A percentile compares a stretch with the other conserved stretches of the same genome.
These are phyloP conservation scores for Coemansia javaensis DNA, from an alignment of 192 early-diverging fungal species.

Conservation along the genomic window DNA sequence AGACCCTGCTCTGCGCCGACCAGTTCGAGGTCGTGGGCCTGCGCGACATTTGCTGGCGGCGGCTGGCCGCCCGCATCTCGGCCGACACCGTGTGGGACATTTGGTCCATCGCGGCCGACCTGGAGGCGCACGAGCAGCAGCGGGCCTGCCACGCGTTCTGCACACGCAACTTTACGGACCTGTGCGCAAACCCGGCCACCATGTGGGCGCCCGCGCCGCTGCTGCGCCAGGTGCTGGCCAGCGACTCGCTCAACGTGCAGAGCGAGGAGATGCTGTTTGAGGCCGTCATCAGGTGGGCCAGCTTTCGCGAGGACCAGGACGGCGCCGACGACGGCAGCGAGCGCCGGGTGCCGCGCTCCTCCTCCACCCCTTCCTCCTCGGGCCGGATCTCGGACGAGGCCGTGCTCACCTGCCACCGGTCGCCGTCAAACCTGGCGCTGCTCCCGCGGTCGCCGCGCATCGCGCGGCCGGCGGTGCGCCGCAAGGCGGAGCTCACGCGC, in stretches of 20 bases:
- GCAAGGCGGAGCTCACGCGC: constrained; percentile 33
- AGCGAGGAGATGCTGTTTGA: constrained; percentile 42
- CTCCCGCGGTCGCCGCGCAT: too few species aligned
- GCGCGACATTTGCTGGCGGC: constrained; percentile 44
- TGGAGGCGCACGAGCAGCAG: constrained; percentile 26
- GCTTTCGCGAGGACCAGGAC: constrained; percentile 35
- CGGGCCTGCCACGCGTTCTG: constrained; percentile 27
- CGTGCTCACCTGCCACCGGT: constrained; percentile 41
- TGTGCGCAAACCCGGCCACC: constrained; percentile 16
- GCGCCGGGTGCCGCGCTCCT: background rate
- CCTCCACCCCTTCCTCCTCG: background rate
- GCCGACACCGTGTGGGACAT: constrained; percentile 46
- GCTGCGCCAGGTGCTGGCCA: constrained; percentile 28
- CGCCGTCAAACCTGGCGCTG: too few species aligned
- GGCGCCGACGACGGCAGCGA: too few species aligned
- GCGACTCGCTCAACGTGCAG: constrained; percentile 38
- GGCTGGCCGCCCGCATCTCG: constrained; percentile 10
- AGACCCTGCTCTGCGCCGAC: constrained; percentile 44
- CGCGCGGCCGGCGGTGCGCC: constrained; percentile 4
- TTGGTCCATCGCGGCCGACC: constrained; percentile 39
- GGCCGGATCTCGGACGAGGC: constrained; percentile 16
- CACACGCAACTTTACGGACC: constrained; percentile 33
- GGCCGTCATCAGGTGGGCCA: constrained; percentile 36
- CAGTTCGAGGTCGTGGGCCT: constrained; percentile 36
- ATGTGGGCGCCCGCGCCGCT: constrained; percentile 45